Evolutionary conservation across 2,329 filamentous ascomycete species (phyloP).

Genomic region (Davidsoniella virescens): DNA sequence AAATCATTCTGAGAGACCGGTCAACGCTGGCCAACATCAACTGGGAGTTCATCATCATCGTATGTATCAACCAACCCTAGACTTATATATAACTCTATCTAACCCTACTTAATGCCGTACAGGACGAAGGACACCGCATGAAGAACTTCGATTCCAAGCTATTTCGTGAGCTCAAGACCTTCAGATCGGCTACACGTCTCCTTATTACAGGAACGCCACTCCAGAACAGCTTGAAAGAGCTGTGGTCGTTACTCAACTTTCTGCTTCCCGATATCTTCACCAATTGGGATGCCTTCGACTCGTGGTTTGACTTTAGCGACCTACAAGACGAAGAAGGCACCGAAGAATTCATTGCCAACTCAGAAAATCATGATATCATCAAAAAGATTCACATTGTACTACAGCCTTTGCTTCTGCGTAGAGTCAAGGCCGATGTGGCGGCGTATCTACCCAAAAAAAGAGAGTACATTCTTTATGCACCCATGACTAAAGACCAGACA

Average conservation of each 20-base stretch:
- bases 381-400: conserved; percentile 83
- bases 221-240: conserved; percentile 86
- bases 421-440: conserved; percentile 88
- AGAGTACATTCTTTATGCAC: conserved; percentile 89
- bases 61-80: conserved; percentile 23
- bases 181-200: conserved; percentile 76
- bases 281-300: conserved; percentile 81
- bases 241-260: conserved; percentile 93
- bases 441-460: conserved; percentile 85
- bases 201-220: conserved; percentile 89
- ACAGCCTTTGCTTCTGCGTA: conserved; percentile 74
- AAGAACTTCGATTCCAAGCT: conserved; percentile 93
- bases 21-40: conserved; percentile 67
- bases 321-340: conserved; percentile 69
- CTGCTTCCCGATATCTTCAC: conserved; percentile 85
- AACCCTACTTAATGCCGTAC: neutral
- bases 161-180: conserved; percentile 75
- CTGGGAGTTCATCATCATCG: conserved; percentile 96
- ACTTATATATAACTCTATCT: conserved; percentile 3
- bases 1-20: conserved; percentile 85
- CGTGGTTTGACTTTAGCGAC: conserved; percentile 94
- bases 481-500: conserved; percentile 77
- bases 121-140: conserved; percentile 91
- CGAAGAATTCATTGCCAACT: conserved; percentile 63
- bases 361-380: conserved; percentile 36